Evolutionary conservation across 495 filamentous ascomycete species (phyloP), one percentile per base, ranked within the genome.

Genomic region (Elasticomyces elasticus): DNA sequence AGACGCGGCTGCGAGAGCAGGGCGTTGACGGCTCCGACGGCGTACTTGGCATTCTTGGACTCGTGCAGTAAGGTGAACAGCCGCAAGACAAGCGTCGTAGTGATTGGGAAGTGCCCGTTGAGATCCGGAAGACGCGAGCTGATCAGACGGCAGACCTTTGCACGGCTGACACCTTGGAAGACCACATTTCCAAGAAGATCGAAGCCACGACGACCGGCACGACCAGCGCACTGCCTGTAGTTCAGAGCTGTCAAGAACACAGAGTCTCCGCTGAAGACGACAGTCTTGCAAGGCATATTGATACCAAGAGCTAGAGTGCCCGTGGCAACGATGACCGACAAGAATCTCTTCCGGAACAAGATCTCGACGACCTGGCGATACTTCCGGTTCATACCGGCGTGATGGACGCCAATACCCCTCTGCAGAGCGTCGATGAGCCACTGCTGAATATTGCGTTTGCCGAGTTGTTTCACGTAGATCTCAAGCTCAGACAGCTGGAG

Each of bases 261-360:
- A 0, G 79, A 83, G 58, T 89, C 84, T 2, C 84, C 85, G 5
- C 72, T 76, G 64, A 90, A 90, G 5, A 89, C 78, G 9, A 88
- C 84, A 0, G 86, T 90, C 59, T 84, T 85, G 62, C 85, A 88
- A 20, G 86, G 86, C 86, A 88, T 89, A 55, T 89, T 90, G 68
- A 90, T 86, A 66, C 86, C 86, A 22, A 90, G 69, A 30, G 79
- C 79, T 12, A 89, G 72, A 0, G 85, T 88, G 0, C 86, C 86
- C 11, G 85, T 90, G 0, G 86, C 85, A 41, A 89, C 76, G 10
- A 88, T 78, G n/a, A 86, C 80, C 4, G 80, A 72, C 10, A 89
- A 69, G 55, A 72, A 89, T 0, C 86, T 83, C 61, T 79, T 84
- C 12, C 86, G 76, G 66, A 89, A 90, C 0, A 89, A 69, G 60